Evolutionary conservation across 176 grass and related monocot species (phyloP).

Genomic region (Cenchrus americanus): DNA sequence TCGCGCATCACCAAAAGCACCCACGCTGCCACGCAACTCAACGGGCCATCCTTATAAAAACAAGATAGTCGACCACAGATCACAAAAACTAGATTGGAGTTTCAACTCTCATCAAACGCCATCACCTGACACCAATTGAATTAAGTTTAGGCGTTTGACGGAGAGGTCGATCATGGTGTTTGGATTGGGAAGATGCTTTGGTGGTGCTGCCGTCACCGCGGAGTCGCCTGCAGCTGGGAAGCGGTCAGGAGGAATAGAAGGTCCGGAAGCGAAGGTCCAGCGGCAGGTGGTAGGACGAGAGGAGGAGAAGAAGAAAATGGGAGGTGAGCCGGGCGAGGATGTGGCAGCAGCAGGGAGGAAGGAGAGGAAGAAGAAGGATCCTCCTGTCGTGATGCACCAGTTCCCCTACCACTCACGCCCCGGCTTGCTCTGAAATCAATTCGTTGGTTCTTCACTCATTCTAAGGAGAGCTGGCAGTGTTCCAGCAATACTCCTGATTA

Average conservation of each 20-base stretch:
- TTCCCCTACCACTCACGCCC: slow-evolving; percentile 55
- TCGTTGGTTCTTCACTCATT: background rate
- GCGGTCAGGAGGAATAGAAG: background rate
- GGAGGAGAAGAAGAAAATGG: background rate
- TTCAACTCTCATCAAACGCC: too few relatives aligned
- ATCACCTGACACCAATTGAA: too few relatives aligned
- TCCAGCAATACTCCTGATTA: background rate
- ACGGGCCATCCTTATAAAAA: too few relatives aligned
- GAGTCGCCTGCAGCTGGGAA: background rate
- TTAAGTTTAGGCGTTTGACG: background rate
- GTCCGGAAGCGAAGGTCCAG: background rate
- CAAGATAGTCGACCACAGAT: too few relatives aligned
- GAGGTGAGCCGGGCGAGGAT: background rate
- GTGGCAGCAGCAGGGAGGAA: background rate
- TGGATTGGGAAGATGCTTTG: background rate
- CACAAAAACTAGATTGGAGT: too few relatives aligned
- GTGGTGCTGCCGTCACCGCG: background rate
- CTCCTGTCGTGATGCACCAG: slow-evolving; percentile 28
- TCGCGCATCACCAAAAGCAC: too few relatives aligned
- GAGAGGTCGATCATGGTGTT: background rate
- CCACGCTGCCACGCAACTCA: too few relatives aligned
- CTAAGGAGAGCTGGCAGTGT: background rate
- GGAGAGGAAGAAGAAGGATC: slow-evolving; percentile 3
- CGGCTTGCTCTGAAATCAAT: slow-evolving; percentile 34
- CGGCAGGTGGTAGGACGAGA: background rate